Conservation (phyloP, 2,329 filamentous ascomycete genomes). For the Salinomyces thailandicus region DNA sequence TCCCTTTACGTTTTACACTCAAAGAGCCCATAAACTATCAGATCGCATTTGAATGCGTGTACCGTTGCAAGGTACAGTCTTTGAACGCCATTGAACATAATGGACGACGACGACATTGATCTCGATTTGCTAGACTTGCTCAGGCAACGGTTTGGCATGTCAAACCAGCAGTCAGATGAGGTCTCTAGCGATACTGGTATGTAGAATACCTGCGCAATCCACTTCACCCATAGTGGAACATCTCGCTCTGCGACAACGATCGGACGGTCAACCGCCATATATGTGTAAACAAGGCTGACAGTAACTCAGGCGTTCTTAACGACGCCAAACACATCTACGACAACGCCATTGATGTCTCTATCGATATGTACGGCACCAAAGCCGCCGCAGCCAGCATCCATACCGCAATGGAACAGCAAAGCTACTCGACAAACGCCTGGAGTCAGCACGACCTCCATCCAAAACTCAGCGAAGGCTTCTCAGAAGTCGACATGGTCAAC, state of each 20-base stretch:
- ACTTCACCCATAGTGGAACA: too few relatives aligned
- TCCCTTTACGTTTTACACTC: too few relatives aligned
- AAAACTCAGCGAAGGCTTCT: conserved; percentile 36
- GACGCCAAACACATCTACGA: conserved; percentile 80
- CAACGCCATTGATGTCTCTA: conserved; percentile 83
- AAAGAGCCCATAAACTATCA: too few relatives aligned
- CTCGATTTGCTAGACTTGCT: conserved; percentile 78
- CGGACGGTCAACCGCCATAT: not conserved
- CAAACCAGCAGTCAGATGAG: conserved; percentile 12
- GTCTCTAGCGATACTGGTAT: conserved; percentile 24
- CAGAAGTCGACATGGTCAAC: conserved; percentile 43
- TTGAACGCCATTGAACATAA: too few relatives aligned
- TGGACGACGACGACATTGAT: conserved; percentile 90
- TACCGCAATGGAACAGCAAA: conserved; percentile 68
- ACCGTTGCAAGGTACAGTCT: too few relatives aligned
- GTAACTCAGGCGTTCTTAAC: conserved; percentile 57
- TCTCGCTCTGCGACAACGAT: too few relatives aligned
- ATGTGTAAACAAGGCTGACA: too few relatives aligned
- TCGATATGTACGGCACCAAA: conserved; percentile 75
- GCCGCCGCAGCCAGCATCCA: conserved; percentile 70
- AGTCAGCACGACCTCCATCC: conserved; percentile 83
- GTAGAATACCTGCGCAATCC: too few relatives aligned
- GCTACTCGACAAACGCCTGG: conserved; percentile 80
- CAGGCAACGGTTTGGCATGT: conserved; percentile 58
- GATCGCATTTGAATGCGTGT: too few relatives aligned